Conservation (phyloP, 2,329 filamentous ascomycete genomes). For the Massarina eburnea region DNA sequence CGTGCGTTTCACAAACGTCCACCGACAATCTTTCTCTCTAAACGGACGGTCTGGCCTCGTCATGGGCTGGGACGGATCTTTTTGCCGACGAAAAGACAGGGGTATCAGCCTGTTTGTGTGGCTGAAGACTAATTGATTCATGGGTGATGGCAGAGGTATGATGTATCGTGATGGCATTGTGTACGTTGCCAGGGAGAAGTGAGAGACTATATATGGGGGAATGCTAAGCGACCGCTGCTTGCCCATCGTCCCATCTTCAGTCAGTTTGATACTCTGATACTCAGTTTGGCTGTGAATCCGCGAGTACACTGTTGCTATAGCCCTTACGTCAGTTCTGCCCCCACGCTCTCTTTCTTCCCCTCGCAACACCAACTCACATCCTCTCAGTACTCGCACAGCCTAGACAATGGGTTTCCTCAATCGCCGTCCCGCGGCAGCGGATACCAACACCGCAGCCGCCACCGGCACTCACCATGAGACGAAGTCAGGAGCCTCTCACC, state of each 20-base stretch:
- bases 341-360: neutral
- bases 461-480: slow-evolving; percentile 33
- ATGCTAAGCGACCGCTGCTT: neutral
- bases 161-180: slow-evolving; percentile 17
- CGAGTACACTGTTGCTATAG: neutral
- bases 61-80: neutral
- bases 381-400: neutral
- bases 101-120: slow-evolving; percentile 34
- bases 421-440: slow-evolving; percentile 34
- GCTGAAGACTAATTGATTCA: slow-evolving; percentile 4
- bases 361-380: neutral
- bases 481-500: slow-evolving; percentile 28
- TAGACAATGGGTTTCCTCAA: slow-evolving; percentile 43
- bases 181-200: slow-evolving; percentile 15
- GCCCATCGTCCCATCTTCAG: neutral
- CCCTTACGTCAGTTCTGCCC: neutral
- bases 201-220: neutral
- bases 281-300: neutral
- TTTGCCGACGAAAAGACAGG: slow-evolving; percentile 12
- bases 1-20: slow-evolving; percentile 13
- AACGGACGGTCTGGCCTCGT: neutral
- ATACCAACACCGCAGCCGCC: slow-evolving; percentile 39
- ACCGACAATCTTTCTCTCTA: slow-evolving; percentile 1
- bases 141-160: slow-evolving; percentile 7
- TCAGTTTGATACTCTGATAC: neutral